Conservation (phyloP, 1,284 basidiomycete species). For the Boletus semigastroideus region DNA sequence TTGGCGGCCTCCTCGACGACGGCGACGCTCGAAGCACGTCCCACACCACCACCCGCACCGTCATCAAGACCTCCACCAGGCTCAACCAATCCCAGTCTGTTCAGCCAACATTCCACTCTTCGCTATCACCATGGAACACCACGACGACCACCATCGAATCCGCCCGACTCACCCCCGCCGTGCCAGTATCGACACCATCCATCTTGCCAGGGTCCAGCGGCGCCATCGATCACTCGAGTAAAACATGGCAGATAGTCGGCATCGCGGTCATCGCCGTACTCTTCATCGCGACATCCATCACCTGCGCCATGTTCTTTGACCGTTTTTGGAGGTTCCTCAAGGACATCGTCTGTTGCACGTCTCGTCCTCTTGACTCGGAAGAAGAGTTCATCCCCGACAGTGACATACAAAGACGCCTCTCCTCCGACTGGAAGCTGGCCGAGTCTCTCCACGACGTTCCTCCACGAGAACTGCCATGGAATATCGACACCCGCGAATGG, state of each 20-base stretch:
- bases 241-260: slow-evolving; percentile 65
- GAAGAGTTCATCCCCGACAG: slow-evolving; percentile 66
- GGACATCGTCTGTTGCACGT: slow-evolving; percentile 45
- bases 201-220: slow-evolving; percentile 5
- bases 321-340: slow-evolving; percentile 59
- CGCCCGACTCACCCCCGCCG: background rate
- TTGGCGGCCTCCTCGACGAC: too few species aligned
- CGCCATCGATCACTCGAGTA: slow-evolving; percentile 14
- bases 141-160: slow-evolving; percentile 2
- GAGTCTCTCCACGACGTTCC: slow-evolving; percentile 4
- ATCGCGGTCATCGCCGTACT: slow-evolving; percentile 60
- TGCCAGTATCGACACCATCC: slow-evolving; percentile 2
- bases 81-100: background rate
- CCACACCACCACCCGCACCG: too few species aligned
- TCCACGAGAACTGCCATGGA: slow-evolving; percentile 28
- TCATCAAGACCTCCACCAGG: too few species aligned
- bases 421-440: slow-evolving; percentile 10
- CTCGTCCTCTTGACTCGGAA: slow-evolving; percentile 41
- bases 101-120: background rate
- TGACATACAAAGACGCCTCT: slow-evolving; percentile 51
- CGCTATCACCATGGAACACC: background rate
- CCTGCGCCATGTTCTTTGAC: slow-evolving; percentile 64
- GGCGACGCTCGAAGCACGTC: too few species aligned
- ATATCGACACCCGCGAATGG: slow-evolving; percentile 13
- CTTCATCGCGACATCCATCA: slow-evolving; percentile 50